Evolutionary conservation across 495 filamentous ascomycete species (phyloP).

Genomic region (Podospora australis): DNA sequence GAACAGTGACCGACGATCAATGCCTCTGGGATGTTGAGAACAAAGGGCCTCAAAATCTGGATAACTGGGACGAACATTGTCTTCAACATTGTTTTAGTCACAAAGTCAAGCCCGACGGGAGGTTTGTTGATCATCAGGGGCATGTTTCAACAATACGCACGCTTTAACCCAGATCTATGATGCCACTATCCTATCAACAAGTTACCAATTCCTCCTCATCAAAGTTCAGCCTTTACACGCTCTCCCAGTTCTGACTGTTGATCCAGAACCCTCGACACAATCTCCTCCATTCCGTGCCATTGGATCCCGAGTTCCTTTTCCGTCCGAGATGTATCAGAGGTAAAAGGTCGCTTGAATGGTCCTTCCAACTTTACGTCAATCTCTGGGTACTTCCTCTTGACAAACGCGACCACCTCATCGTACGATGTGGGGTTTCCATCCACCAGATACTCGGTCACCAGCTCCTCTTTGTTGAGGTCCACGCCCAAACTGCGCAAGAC

Average conservation of each 20-base stretch:
- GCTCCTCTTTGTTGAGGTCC: constrained; percentile 13
- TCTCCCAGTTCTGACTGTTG: constrained; percentile 25
- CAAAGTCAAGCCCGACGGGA: no score
- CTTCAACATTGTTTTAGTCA: no score
- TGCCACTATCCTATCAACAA: neutral
- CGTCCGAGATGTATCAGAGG: constrained; percentile 8
- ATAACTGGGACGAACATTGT: no score
- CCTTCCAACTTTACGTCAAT: constrained; percentile 20
- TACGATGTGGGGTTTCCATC: constrained; percentile 17
- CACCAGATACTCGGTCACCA: constrained; percentile 26
- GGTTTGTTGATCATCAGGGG: no score
- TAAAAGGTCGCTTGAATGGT: constrained; percentile 3
- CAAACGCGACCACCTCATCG: constrained; percentile 25
- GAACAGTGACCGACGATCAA: no score
- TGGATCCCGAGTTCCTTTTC: constrained; percentile 31
- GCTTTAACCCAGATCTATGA: no score
- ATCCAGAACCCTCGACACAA: constrained; percentile 32
- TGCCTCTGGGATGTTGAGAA: no score
- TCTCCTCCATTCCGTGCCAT: constrained; percentile 29
- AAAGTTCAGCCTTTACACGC: neutral
- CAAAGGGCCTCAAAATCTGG: no score
- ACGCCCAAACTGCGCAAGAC: constrained; percentile 29
- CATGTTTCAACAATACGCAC: no score
- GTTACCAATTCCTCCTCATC: neutral
- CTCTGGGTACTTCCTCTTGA: constrained; percentile 26